These are phyloP conservation scores for Leishmania turanica DNA, from an alignment of 208 protist species.

Conservation along the genomic window DNA sequence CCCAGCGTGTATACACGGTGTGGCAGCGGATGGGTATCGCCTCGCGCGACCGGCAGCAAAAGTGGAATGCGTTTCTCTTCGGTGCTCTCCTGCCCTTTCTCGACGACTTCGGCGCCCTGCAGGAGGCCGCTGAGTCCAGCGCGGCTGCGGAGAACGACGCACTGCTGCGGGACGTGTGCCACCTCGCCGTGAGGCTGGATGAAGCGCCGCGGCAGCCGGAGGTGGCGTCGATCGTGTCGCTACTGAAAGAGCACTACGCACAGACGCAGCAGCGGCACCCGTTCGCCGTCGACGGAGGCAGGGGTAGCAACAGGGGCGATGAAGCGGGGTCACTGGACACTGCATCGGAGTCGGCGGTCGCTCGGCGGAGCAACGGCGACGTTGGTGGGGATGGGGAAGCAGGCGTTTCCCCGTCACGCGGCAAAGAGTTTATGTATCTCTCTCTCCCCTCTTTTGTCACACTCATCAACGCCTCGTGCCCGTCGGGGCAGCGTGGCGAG, in stretches of 20 bases:
- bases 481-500: not conserved
- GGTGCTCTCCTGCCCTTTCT: conserved; percentile 46
- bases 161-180: conserved; percentile 55
- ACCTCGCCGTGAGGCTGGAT: conserved; percentile 46
- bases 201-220: conserved; percentile 42
- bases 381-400: not conserved
- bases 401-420: not conserved
- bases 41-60: conserved; percentile 32
- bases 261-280: conserved; percentile 13
- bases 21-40: conserved; percentile 61
- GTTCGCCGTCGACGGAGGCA: not conserved
- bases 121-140: conserved; percentile 51
- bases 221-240: conserved; percentile 28
- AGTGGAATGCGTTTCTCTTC: conserved; percentile 48
- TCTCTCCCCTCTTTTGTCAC: conserved; percentile 5
- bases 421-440: conserved; percentile 3
- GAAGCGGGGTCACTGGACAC: not conserved
- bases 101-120: conserved; percentile 43
- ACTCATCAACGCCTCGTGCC: not conserved
- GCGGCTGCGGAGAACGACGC: conserved; percentile 53
- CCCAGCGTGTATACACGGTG: conserved; percentile 24
- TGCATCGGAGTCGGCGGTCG: not conserved
- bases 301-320: not conserved
- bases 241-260: conserved; percentile 20
- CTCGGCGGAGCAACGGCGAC: too few species aligned